Conservation (phyloP, 768 basidiomycete species). For the Hortiboletus flavorubellus region DNA sequence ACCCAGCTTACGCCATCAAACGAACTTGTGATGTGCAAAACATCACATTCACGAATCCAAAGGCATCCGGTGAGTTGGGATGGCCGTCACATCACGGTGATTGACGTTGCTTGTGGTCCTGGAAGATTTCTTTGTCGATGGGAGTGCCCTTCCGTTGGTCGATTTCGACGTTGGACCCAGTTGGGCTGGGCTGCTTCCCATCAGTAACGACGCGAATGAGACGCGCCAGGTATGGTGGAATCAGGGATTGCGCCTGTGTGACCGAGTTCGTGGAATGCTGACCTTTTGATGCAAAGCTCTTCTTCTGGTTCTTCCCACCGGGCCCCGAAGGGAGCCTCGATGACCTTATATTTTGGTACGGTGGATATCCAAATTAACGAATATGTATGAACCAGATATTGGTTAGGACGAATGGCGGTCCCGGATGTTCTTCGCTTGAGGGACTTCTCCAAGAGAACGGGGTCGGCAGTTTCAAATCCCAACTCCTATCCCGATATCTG, state of each 20-base stretch:
- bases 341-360: constrained; percentile 72
- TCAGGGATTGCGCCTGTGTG: too few species aligned
- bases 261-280: background rate
- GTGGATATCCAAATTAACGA: background rate
- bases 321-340: constrained; percentile 68
- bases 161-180: constrained; percentile 73
- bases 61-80: constrained; percentile 48
- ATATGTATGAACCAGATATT: background rate
- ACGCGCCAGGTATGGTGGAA: constrained; percentile 52
- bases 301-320: constrained; percentile 85
- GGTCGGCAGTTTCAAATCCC: constrained; percentile 36
- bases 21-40: constrained; percentile 42
- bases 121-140: constrained; percentile 69
- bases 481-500: constrained; percentile 17
- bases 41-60: constrained; percentile 68
- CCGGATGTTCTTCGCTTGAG: constrained; percentile 72
- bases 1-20: background rate
- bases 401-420: constrained; percentile 75
- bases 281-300: constrained; percentile 45
- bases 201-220: constrained; percentile 56
- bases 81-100: background rate
- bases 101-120: background rate
- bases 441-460: constrained; percentile 75
- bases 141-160: constrained; percentile 60
- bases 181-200: constrained; percentile 73